A percentile compares a stretch with the other conserved stretches of the same genome.
Evolutionary conservation across 2,329 filamentous ascomycete genomes (phyloP).

Genomic region (Aspergillus tamarii): DNA sequence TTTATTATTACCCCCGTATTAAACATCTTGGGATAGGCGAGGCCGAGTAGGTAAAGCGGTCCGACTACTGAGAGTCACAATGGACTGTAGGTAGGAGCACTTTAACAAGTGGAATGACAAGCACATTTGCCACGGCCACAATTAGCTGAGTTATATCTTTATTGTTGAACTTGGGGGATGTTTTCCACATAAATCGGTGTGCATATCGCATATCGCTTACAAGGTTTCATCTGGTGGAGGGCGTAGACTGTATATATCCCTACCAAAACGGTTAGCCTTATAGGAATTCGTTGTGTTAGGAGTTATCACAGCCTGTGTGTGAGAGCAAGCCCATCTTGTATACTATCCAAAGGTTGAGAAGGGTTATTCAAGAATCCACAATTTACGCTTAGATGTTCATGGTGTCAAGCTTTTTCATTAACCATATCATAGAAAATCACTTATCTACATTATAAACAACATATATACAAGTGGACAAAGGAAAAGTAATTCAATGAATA

Average conservation of each 20-base stretch:
- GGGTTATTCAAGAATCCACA: not conserved
- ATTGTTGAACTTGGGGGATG: not conserved
- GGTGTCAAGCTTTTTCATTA: not conserved
- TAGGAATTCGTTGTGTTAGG: not conserved
- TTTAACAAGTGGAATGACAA: too few species aligned
- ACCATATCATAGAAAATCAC: not conserved
- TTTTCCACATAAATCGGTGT: not conserved
- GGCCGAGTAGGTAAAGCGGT: not conserved
- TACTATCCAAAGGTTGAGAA: not conserved
- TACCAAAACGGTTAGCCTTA: not conserved
- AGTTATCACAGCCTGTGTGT: not conserved
- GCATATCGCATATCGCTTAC: not conserved
- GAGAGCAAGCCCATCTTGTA: not conserved
- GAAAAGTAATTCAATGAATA: not conserved
- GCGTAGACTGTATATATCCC: not conserved
- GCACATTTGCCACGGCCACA: too few species aligned
- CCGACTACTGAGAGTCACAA: too few species aligned
- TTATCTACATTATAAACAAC: not conserved
- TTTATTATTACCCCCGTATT: not conserved
- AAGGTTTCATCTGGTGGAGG: not conserved
- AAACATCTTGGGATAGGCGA: too few species aligned
- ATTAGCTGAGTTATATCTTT: too few species aligned
- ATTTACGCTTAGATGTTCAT: not conserved
- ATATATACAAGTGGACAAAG: not conserved
- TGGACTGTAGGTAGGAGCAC: too few species aligned